Base-by-base conservation (phyloP, 768 basidiomycete species). In the Dentipellis fragilis region DNA sequence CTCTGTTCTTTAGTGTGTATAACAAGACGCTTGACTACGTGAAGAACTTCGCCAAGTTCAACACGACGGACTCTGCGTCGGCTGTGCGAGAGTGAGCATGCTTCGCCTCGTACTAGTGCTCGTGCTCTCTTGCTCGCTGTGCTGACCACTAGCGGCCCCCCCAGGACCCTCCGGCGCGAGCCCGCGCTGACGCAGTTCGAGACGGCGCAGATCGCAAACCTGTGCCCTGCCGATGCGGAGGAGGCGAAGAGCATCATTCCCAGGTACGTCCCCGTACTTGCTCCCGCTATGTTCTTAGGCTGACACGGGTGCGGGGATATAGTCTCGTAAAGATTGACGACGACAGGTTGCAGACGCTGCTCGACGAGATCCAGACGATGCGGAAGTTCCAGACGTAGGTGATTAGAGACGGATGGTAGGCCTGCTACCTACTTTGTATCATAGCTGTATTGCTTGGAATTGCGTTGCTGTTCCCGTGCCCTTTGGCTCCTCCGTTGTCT, bases 21-120 rank as follows among this genome's bases (percentile, higher is more conserved):
- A 93, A 92, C 70, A 94, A 94, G 68, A 93, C 93, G 0, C 73
- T 89, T 42, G 90, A 93, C 63, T 94, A 94, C 65, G 92, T 94
- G 60, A 87, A 88, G 68, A 89, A 85, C 8, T 94, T 95, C 66
- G 80, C 90, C 11, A 89, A 93, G 71, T 94, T 93, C 72, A 88
- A 83, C 63, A 89, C 85, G 46, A 87, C 84, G 19, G 90, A 88
- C 65, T 85, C 84, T 49, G 88, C 89, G 5, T 81, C 83, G 62
- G 87, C 88, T 42, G 91, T 93, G 54, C 87, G 92, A 80, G 61
- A 60, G 59, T 62, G 48, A 9, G 59, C 22, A 6, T 6, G 8
- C 19, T 17, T 3, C 12, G 36, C 8, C 39, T 49, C 11, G 21
- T 10, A 29, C 29, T 3, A 3, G 29, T 51, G 40, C 34, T 3